Evolutionary conservation across 1,284 basidiomycete species (phyloP).

Genomic region (Rhodotorula sp.): DNA sequence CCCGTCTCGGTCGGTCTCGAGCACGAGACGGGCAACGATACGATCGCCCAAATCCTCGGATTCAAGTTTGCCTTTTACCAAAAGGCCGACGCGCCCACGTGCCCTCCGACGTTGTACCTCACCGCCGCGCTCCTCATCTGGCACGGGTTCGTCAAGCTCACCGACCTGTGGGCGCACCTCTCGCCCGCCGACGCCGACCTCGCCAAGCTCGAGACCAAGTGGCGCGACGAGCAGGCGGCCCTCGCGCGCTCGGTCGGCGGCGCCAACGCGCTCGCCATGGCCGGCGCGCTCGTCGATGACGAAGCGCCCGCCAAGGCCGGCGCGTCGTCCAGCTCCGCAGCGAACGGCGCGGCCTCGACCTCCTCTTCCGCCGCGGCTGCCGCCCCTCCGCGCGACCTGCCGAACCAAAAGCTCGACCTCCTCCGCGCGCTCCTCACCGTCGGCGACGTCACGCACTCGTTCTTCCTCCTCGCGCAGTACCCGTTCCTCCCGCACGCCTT

Average conservation of each 20-base stretch:
- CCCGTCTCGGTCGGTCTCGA: slow-evolving; percentile 41
- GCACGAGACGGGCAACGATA: slow-evolving; percentile 58
- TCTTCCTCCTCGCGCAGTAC: slow-evolving; percentile 76
- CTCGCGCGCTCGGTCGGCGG: slow-evolving; percentile 62
- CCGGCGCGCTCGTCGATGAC: slow-evolving; percentile 74
- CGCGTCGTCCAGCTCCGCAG: background rate
- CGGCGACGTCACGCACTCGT: slow-evolving; percentile 74
- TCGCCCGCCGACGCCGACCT: slow-evolving; percentile 70
- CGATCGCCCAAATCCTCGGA: slow-evolving; percentile 86
- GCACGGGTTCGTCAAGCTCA: slow-evolving; percentile 77
- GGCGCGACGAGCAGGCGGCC: slow-evolving; percentile 57
- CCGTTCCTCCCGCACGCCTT: slow-evolving; percentile 83
- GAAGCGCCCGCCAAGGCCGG: slow-evolving; percentile 51
- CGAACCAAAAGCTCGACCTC: slow-evolving; percentile 81
- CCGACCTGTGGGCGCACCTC: slow-evolving; percentile 83
- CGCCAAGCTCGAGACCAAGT: slow-evolving; percentile 67
- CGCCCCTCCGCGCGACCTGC: slow-evolving; percentile 44
- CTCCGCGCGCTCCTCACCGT: slow-evolving; percentile 79
- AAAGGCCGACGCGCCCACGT: slow-evolving; percentile 58
- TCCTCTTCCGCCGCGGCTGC: slow-evolving; percentile 20
- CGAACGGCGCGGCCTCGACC: slow-evolving; percentile 12
- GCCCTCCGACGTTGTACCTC: slow-evolving; percentile 74
- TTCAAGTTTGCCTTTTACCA: slow-evolving; percentile 94
- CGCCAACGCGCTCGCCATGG: slow-evolving; percentile 76
- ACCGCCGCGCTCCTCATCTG: slow-evolving; percentile 85